Evolutionary conservation across 2,329 filamentous ascomycete species (phyloP), one percentile per base, ranked within the genome.

Genomic region (Sordariomycetes sp.): DNA sequence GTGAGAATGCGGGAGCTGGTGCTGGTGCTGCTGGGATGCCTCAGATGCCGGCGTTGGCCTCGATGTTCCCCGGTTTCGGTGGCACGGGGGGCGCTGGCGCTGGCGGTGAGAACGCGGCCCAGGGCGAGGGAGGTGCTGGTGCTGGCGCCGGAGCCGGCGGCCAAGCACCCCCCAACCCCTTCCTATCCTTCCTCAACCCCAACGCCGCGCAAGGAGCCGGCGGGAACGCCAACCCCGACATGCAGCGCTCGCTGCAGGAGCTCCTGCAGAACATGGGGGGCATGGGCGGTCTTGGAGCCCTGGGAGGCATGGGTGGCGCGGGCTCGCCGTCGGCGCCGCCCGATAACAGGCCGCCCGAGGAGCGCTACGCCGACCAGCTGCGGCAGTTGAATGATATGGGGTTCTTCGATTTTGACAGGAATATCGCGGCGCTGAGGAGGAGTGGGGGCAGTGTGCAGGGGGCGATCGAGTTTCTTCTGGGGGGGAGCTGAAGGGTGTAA

Each of bases 361-460:
- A 97, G 72, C 79, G 90, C 60, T 99, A 96, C 66, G 91, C 89
- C 3, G 86, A 89, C 35, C 93, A 99, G 73, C 77, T 99, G 55
- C 80, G 90, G 60, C 91, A 97, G 74, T 76, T 99, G 62, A 99
- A 99, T 70, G 94, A 97, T 64, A 99, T 99, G 94, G 94, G 94
- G 3, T 99, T 99, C 74, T 96, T 85, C 69, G 92, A 99, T 68
- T 99, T 97, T 68, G 93, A 99, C 57, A 78, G 89, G 64, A 99
- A 99, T 65, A 84, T 99, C 35, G 85, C 88, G 59, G 94, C 94
- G 5, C 75, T 99, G 67, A 81, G 93, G 71, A 82, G 93, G 66
- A 90, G 89, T 60, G 94, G 94, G 10, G 94, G 94, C 12, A 97
- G 89, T 69, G 94, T 97, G 48, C 91, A 97, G 70, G 94, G 93